A percentile compares a stretch with the other conserved stretches of the same genome.
These are phyloP conservation scores for Flueggea neowawraea DNA, from an alignment of 441 rosid genomes.

Conservation along the genomic window DNA sequence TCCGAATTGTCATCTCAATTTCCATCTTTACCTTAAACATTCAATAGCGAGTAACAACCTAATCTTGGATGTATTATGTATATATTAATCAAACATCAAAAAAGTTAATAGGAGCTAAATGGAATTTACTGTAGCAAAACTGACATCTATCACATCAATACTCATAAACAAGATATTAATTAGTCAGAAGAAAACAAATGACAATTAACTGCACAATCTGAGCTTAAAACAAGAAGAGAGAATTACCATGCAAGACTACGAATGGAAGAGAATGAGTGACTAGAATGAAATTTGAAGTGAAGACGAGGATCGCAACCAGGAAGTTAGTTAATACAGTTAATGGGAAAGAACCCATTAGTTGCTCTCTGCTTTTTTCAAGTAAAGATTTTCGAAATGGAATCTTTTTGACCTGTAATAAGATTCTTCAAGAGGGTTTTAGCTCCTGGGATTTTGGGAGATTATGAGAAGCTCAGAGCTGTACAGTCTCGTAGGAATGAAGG, in stretches of 20 bases:
- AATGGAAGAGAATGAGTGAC: conserved; percentile 54
- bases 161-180: background rate
- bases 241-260: conserved; percentile 72
- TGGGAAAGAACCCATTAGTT: conserved; percentile 22
- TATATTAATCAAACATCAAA: too few relatives aligned
- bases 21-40: too few relatives aligned
- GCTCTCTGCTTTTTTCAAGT: background rate
- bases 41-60: too few relatives aligned
- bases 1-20: too few relatives aligned
- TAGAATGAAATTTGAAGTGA: conserved; percentile 24
- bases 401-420: background rate
- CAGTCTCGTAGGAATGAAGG: too few relatives aligned
- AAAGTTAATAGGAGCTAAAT: too few relatives aligned
- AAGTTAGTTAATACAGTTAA: conserved; percentile 3
- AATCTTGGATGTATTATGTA: too few relatives aligned
- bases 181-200: background rate
- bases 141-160: background rate
- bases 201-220: background rate
- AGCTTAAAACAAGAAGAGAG: background rate
- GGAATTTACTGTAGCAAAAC: too few relatives aligned
- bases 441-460: conserved; percentile 4
- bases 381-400: background rate
- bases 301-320: conserved; percentile 4
- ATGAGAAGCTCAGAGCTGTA: background rate
- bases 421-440: background rate